These are phyloP conservation scores for Yueomyces sp. DNA, from an alignment of 805 yeast genomes.

Conservation along the genomic window DNA sequence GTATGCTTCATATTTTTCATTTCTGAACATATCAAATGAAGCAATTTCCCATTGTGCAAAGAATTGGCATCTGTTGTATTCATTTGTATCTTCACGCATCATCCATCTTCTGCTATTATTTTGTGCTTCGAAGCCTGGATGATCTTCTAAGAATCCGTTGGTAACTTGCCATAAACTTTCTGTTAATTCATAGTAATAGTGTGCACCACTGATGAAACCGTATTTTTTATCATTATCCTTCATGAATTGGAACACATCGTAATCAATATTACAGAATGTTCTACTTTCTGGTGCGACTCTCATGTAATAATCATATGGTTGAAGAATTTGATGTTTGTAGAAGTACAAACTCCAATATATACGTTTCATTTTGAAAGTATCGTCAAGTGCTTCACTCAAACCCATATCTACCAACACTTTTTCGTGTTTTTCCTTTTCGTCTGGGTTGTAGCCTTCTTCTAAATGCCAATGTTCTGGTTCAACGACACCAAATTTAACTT, in stretches of 20 bases:
- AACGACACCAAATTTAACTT: constrained; percentile 31
- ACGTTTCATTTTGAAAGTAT: constrained; percentile 76
- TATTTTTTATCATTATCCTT: constrained; percentile 54
- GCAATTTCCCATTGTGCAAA: constrained; percentile 84
- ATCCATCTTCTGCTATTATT: constrained; percentile 40
- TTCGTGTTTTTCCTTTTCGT: constrained; percentile 29
- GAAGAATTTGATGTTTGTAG: constrained; percentile 47
- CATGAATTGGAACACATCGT: constrained; percentile 69
- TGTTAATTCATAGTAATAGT: constrained; percentile 57
- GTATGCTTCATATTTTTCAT: constrained; percentile 51
- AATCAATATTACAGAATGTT: constrained; percentile 55
- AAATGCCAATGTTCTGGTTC: constrained; percentile 39
- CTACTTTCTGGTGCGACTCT: constrained; percentile 63
- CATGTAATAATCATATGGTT: constrained; percentile 45
- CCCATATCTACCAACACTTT: constrained; percentile 28
- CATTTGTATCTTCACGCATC: constrained; percentile 26
- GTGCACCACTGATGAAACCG: constrained; percentile 60
- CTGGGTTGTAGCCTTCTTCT: constrained; percentile 40
- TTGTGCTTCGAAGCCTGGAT: constrained; percentile 42
- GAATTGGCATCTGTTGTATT: constrained; percentile 57
- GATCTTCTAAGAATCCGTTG: constrained; percentile 35
- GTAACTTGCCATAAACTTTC: constrained; percentile 58
- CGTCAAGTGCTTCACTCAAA: constrained; percentile 44
- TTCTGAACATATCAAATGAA: constrained; percentile 65
- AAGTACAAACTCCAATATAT: constrained; percentile 58